Base-by-base conservation (phyloP, 2,329 filamentous ascomycete species). In the Chaetomium sp. region DNA sequence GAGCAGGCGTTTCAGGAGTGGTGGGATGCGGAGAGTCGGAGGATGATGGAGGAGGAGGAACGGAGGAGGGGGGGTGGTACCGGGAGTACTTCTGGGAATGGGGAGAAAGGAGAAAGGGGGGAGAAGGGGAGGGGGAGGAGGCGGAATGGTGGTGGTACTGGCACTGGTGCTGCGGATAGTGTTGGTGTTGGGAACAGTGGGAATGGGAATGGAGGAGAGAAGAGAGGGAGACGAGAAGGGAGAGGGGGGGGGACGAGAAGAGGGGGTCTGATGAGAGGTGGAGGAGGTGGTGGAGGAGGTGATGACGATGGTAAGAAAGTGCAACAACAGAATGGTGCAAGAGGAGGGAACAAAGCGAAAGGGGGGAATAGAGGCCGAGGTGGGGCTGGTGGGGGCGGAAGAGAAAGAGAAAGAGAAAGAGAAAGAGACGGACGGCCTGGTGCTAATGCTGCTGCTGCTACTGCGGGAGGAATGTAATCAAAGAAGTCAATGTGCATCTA, bases 1-100 rank as follows among this genome's bases (percentile, higher is more conserved):
- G 94, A 99, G 71, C 94, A 99, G 68, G 90, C 90, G 51, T 99
- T 99, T 68, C 89, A 96, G 68, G 86, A 95, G 68, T 96, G 91
- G 91, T 96, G 91, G 91, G 89, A 95, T 62, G 85, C 88, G 59
- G 91, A 96, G 70, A 90, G 86, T 64, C 79, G 79, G 57, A 79
- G 88, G 34, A 81, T 87, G 40, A 85, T 86, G 61, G 82, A 86
- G 62, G 73, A 69, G 54, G 74, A 70, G 54, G 74, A 69, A 54
- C 71, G 69, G 42, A 52, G n/a, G 38, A 57, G 40, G 56, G 32
- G 46, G 56, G 27, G 58, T 12, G 43, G 40, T 12, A 47, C 38
- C 14, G 49, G 38, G 12, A 48, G n/a, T 34, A 47, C 44, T 9
- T 38, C 41, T 34, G 37, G 46, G 40, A 34, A 41, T 32, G 33